Conservation (phyloP, 441 rosid genomes). For the Geranium incanum region DNA sequence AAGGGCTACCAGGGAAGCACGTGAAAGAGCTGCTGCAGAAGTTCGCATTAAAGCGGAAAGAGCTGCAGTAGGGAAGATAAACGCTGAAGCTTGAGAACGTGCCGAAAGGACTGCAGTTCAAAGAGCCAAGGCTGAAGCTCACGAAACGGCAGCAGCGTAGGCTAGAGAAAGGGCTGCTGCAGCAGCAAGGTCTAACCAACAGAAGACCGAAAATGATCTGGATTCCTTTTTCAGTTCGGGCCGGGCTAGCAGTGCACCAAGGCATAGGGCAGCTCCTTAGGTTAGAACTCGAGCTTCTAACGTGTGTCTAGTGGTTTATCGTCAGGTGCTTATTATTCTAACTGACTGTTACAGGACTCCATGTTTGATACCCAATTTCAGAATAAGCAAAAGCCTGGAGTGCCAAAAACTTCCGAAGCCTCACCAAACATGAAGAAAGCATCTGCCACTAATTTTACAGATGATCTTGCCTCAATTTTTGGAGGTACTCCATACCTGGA, state of each 20-base stretch:
- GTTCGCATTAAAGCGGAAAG: constrained; percentile 76
- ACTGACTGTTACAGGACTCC: constrained; percentile 54
- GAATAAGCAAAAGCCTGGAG: constrained; percentile 58
- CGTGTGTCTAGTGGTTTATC: not conserved
- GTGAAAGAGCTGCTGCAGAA: constrained; percentile 84
- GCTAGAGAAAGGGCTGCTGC: constrained; percentile 74
- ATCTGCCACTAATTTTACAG: constrained; percentile 58
- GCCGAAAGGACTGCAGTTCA: constrained; percentile 84
- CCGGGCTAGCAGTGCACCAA: constrained; percentile 75
- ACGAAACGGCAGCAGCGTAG: constrained; percentile 60
- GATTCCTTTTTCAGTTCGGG: constrained; percentile 68
- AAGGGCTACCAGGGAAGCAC: constrained; percentile 94
- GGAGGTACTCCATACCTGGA: constrained; percentile 43
- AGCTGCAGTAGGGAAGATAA: constrained; percentile 65
- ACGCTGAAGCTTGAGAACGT: constrained; percentile 69
- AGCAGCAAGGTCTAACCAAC: constrained; percentile 66
- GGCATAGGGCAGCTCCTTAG: constrained; percentile 56
- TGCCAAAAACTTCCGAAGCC: constrained; percentile 44
- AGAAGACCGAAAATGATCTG: constrained; percentile 59
- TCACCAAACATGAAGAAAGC: constrained; percentile 65
- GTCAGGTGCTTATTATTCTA: constrained; percentile 20
- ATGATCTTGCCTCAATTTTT: constrained; percentile 82
- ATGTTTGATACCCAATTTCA: constrained; percentile 45
- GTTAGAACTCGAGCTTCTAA: constrained; percentile 37
- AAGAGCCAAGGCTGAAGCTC: constrained; percentile 92